Conservation (phyloP, 2,329 filamentous ascomycete species). For the Talaromyces amestolkiae region DNA sequence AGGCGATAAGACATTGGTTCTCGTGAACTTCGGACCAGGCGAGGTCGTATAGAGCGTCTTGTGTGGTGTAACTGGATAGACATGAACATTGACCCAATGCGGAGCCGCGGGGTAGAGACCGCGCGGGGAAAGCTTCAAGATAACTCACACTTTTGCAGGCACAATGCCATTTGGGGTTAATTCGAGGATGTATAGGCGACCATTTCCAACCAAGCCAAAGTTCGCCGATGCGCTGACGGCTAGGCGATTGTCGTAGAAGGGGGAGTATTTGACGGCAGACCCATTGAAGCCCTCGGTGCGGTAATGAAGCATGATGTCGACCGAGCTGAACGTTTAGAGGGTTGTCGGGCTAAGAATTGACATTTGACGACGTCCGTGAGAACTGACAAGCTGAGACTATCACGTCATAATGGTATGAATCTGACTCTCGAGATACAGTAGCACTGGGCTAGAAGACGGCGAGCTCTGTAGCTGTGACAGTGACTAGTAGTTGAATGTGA, state of each 20-base stretch:
- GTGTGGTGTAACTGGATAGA: constrained; percentile 76
- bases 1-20: constrained; percentile 84
- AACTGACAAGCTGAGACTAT: background rate
- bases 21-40: constrained; percentile 96
- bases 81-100: background rate
- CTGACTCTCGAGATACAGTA: background rate
- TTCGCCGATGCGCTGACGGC: constrained; percentile 90
- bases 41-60: constrained; percentile 93
- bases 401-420: constrained; percentile 14
- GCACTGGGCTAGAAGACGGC: background rate
- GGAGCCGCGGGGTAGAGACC: constrained; percentile 1
- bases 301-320: constrained; percentile 77
- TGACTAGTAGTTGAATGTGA: constrained; percentile 6
- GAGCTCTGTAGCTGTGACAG: background rate
- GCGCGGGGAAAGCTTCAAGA: background rate
- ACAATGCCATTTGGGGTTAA: constrained; percentile 80
- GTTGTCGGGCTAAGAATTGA: background rate
- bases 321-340: background rate
- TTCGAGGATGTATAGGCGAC: constrained; percentile 74
- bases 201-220: constrained; percentile 96
- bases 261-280: constrained; percentile 96
- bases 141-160: constrained; percentile 71
- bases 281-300: constrained; percentile 92
- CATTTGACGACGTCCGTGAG: constrained; percentile 9
- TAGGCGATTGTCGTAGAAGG: constrained; percentile 92